Conservation (phyloP, 2,329 filamentous ascomycete genomes). For the Sordariomycetes sp. region DNA sequence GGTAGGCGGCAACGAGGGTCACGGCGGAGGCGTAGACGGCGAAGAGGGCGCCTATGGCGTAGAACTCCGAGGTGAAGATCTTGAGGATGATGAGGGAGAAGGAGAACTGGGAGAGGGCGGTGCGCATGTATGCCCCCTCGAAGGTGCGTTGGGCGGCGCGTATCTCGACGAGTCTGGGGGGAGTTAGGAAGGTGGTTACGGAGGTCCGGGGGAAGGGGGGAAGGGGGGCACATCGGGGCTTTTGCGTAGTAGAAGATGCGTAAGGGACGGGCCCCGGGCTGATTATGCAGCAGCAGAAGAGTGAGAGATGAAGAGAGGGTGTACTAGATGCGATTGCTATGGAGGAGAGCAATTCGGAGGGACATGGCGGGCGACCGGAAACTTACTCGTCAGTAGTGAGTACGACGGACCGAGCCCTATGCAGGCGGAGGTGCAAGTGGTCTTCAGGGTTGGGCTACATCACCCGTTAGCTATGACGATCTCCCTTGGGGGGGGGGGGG, state of each 20-base stretch:
- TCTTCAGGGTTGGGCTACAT: constrained; percentile 55
- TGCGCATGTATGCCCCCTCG: constrained; percentile 93
- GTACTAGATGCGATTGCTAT: too few species aligned
- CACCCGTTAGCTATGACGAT: constrained; percentile 9
- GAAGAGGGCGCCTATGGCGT: constrained; percentile 91
- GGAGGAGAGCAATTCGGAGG: background rate
- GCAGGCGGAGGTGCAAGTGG: constrained; percentile 67
- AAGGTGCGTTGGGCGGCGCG: constrained; percentile 93
- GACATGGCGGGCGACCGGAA: background rate
- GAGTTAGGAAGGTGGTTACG: background rate
- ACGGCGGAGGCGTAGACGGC: constrained; percentile 84
- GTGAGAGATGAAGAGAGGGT: background rate
- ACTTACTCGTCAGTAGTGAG: constrained; percentile 66
- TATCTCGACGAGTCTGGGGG: constrained; percentile 68
- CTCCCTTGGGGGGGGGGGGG: background rate
- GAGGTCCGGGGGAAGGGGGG: background rate
- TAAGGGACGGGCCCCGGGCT: background rate
- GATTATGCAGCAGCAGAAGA: background rate
- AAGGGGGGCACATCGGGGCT: background rate
- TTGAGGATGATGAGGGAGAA: constrained; percentile 91
- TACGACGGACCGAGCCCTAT: constrained; percentile 74
- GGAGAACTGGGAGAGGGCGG: constrained; percentile 86
- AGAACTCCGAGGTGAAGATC: constrained; percentile 95
- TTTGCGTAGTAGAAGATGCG: background rate
- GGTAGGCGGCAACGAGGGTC: constrained; percentile 71